Evolutionary conservation across 495 filamentous ascomycete species (phyloP).

Genomic region (Penicillium bialowiezense): DNA sequence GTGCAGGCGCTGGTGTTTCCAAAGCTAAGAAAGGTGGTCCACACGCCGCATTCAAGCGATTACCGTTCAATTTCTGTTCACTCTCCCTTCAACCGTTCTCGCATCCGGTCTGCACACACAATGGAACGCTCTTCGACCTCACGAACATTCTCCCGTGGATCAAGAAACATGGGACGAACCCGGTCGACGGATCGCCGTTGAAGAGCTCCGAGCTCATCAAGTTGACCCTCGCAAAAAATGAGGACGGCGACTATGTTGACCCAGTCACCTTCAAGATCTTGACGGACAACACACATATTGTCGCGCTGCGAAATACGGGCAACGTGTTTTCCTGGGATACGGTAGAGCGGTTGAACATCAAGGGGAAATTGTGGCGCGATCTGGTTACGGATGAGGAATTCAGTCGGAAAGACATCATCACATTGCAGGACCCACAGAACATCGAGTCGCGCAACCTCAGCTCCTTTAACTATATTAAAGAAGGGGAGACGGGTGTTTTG

Average conservation of each 20-base stretch:
- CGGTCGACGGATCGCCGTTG: conserved; percentile 76
- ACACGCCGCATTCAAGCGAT: conserved; percentile 72
- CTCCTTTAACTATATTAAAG: conserved; percentile 85
- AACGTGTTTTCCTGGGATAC: conserved; percentile 98
- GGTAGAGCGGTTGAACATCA: conserved; percentile 91
- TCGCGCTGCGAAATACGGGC: conserved; percentile 80
- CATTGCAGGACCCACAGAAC: conserved; percentile 94
- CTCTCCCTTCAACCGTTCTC: conserved; percentile 89
- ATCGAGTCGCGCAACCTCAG: conserved; percentile 77
- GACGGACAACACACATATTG: conserved; percentile 96
- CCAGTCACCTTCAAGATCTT: conserved; percentile 96
- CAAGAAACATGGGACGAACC: conserved; percentile 87
- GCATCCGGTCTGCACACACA: conserved; percentile 76
- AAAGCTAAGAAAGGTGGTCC: conserved; percentile 46
- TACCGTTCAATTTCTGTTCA: conserved; percentile 98
- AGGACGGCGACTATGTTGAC: conserved; percentile 88
- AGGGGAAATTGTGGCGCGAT: conserved; percentile 95
- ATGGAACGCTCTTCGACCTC: conserved; percentile 81
- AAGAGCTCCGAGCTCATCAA: conserved; percentile 82
- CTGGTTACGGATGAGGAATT: conserved; percentile 88
- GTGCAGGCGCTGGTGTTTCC: conserved; percentile 63
- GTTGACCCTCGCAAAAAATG: conserved; percentile 89
- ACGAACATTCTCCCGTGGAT: conserved; percentile 90
- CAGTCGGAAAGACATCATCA: conserved; percentile 88
- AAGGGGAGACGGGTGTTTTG: conserved; percentile 68